Evolutionary conservation across 805 yeast genomes (phyloP).

Genomic region (Suhomyces xylopsoci): DNA sequence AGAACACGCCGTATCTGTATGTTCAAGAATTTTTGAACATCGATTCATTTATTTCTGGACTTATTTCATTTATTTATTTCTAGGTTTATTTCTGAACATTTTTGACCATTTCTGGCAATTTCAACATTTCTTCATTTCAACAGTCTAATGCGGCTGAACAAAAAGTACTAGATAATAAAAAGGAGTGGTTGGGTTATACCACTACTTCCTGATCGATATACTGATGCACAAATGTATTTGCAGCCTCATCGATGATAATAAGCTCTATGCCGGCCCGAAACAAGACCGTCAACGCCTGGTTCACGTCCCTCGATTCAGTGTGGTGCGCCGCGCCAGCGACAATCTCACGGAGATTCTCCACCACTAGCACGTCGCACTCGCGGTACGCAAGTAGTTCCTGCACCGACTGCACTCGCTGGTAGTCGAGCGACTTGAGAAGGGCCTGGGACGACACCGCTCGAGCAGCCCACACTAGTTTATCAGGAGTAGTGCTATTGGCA

Average conservation of each 20-base stretch:
- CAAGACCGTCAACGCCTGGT: conserved; percentile 8
- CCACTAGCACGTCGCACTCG: conserved; percentile 1
- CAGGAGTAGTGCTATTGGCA: conserved; percentile 9
- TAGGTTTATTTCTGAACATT: too few relatives aligned
- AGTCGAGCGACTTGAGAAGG: conserved; percentile 8
- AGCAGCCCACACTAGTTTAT: conserved; percentile 4
- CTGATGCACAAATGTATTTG: conserved; percentile 6
- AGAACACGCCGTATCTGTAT: too few relatives aligned
- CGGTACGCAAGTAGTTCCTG: not conserved
- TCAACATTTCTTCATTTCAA: too few relatives aligned
- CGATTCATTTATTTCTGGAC: too few relatives aligned
- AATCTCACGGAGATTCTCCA: conserved; percentile 8
- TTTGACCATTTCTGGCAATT: too few relatives aligned
- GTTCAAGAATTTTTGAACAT: too few relatives aligned
- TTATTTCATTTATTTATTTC: too few relatives aligned
- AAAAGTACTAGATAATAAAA: too few relatives aligned
- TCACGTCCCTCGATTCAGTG: conserved; percentile 5
- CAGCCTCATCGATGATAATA: conserved; percentile 3
- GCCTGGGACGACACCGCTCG: not conserved
- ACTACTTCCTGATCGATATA: not conserved
- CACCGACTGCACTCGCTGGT: conserved; percentile 6
- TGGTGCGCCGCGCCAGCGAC: conserved; percentile 2
- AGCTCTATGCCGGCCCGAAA: conserved; percentile 1
- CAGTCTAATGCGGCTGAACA: too few relatives aligned
- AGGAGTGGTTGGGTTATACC: too few relatives aligned